Evolutionary conservation across 805 yeast genomes (phyloP).

Genomic region (Torulaspora delbrueckii): DNA sequence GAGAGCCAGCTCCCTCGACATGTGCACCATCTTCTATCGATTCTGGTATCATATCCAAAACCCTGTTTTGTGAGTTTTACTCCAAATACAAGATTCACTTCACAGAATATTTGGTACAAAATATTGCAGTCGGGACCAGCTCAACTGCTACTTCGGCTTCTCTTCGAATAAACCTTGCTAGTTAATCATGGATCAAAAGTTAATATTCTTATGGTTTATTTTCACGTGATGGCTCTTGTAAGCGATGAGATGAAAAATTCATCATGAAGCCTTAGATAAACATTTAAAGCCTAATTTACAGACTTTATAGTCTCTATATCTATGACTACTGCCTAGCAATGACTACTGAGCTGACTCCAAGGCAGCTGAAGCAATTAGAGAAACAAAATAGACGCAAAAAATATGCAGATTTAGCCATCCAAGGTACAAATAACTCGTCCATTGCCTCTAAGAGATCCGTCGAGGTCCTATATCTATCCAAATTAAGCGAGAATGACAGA

Average conservation of each 20-base stretch:
- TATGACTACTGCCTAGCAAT: not conserved
- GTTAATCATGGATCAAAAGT: not conserved
- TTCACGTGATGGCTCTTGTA: not conserved
- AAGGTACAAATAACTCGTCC: slow-evolving; percentile 79
- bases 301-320: not conserved
- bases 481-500: slow-evolving; percentile 18
- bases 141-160: not conserved
- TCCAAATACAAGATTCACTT: too few relatives aligned
- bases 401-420: slow-evolving; percentile 64
- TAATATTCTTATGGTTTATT: not conserved
- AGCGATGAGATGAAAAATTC: slow-evolving; percentile 7
- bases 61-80: too few relatives aligned
- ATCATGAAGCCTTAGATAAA: not conserved
- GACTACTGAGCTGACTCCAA: slow-evolving; percentile 12
- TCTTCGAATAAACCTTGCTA: not conserved
- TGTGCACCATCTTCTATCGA: slow-evolving; percentile 6
- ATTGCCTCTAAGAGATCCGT: slow-evolving; percentile 80
- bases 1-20: slow-evolving; percentile 9
- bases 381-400: slow-evolving; percentile 45
- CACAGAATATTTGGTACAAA: too few relatives aligned
- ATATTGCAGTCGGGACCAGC: too few relatives aligned
- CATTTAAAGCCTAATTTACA: too few relatives aligned
- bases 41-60: not conserved
- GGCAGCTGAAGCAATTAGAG: slow-evolving; percentile 26
- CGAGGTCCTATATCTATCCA: slow-evolving; percentile 49